phyloP scores from a whole-genome alignment of 805 yeast genomes.

The Wickerhamomyces kurtzmanii region DNA sequence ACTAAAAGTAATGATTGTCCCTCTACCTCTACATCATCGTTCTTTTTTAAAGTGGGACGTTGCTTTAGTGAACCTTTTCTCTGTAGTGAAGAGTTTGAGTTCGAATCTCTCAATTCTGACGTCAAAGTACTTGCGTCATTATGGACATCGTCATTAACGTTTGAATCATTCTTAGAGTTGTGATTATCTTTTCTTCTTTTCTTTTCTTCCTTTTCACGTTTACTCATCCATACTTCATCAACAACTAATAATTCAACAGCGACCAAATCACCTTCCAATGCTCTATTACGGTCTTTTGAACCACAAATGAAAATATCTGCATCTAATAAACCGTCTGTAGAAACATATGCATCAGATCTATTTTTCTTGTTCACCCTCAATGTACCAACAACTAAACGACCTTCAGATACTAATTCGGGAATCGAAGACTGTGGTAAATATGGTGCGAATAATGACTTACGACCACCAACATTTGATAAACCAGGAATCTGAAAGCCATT shows the following conservation, averaged over 20 bases:
- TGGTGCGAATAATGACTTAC: conserved; percentile 90
- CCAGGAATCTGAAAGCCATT: conserved; percentile 14
- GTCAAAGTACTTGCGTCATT: conserved; percentile 65
- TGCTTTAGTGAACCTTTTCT: conserved; percentile 90
- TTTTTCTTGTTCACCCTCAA: conserved; percentile 92
- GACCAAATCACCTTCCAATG: conserved; percentile 92
- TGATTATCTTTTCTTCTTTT: conserved; percentile 72
- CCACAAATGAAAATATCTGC: conserved; percentile 98
- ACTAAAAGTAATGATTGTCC: conserved; percentile 88
- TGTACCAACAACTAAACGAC: conserved; percentile 85
- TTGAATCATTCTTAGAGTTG: conserved; percentile 24
- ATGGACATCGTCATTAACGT: conserved; percentile 55
- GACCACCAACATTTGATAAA: conserved; percentile 31
- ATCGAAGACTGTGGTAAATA: conserved; percentile 89
- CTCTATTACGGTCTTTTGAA: conserved; percentile 95
- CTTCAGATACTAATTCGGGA: conserved; percentile 83
- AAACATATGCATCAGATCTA: conserved; percentile 96
- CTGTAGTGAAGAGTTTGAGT: conserved; percentile 25
- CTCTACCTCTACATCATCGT: conserved; percentile 97
- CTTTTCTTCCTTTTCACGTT: conserved; percentile 94
- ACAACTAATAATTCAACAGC: conserved; percentile 92
- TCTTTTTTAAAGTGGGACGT: conserved; percentile 94
- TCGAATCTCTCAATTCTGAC: conserved; percentile 15
- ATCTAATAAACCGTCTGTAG: conserved; percentile 90
- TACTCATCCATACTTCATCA: conserved; percentile 96